These are phyloP conservation scores for Clohesyomyces aquaticus DNA, from an alignment of 495 filamentous ascomycete species.

Conservation along the genomic window DNA sequence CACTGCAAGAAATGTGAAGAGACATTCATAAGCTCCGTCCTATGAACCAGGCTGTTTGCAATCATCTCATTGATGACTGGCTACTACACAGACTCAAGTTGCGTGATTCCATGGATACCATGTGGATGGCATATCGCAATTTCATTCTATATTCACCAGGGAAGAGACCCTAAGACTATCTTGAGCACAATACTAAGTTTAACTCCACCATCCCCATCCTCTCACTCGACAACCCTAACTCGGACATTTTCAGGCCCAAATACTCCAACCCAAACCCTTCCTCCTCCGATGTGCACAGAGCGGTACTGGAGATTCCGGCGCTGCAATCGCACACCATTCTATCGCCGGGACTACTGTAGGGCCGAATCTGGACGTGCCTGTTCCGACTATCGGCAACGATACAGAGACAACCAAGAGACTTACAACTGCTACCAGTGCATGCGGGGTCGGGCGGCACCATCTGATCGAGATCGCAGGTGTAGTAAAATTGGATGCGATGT, in stretches of 20 bases:
- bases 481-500: neutral
- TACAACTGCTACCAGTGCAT: conserved; percentile 23
- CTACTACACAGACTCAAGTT: too few relatives aligned
- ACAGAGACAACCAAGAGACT: conserved; percentile 19
- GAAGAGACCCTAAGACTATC: too few relatives aligned
- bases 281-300: conserved; percentile 28
- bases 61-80: too few relatives aligned
- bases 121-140: too few relatives aligned
- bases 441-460: neutral
- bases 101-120: too few relatives aligned
- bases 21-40: too few relatives aligned
- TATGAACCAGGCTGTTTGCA: too few relatives aligned
- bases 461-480: neutral
- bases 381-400: neutral
- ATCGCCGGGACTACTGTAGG: conserved; percentile 9
- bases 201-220: neutral
- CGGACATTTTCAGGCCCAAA: neutral
- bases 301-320: conserved; percentile 12
- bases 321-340: conserved; percentile 19
- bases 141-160: too few relatives aligned
- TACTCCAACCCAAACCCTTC: neutral
- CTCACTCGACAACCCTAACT: neutral
- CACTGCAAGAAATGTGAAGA: too few relatives aligned
- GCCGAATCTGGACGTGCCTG: conserved; percentile 8
- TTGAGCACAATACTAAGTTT: too few relatives aligned